phyloP scores from a whole-genome alignment of 257 asterid species.

The Nicotiana paniculata region DNA sequence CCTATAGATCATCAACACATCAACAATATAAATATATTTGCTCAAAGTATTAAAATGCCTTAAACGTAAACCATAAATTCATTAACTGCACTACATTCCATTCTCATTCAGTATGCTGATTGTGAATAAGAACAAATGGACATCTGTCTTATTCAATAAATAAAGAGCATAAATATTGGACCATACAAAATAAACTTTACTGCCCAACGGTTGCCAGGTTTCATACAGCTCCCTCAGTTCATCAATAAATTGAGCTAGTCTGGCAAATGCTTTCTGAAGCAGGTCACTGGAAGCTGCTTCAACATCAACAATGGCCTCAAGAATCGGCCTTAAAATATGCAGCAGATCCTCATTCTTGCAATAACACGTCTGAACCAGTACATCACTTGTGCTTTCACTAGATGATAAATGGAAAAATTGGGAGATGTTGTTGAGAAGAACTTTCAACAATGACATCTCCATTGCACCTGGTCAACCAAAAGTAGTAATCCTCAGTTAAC shows the following conservation, averaged over 20 bases:
- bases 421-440: constrained; percentile 22
- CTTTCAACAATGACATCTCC: constrained; percentile 28
- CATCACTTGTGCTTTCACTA: constrained; percentile 12
- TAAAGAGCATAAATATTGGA: background rate
- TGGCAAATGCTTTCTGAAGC: constrained; percentile 20
- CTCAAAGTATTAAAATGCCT: background rate
- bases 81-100: background rate
- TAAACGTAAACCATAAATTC: background rate
- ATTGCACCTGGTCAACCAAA: constrained; percentile 15
- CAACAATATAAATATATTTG: background rate
- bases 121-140: background rate
- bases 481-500: constrained; percentile 3
- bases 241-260: constrained; percentile 20
- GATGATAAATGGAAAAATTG: constrained; percentile 21
- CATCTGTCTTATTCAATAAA: background rate
- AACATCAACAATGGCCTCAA: constrained; percentile 21
- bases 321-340: constrained; percentile 25
- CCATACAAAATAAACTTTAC: constrained; percentile 34
- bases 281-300: constrained; percentile 24
- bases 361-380: constrained; percentile 20
- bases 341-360: constrained; percentile 23
- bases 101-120: background rate
- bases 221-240: constrained; percentile 28
- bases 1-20: constrained; percentile 11
- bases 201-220: constrained; percentile 19